These are phyloP conservation scores for Rubus idaeus DNA, from an alignment of 306 rosid species.

Conservation along the genomic window DNA sequence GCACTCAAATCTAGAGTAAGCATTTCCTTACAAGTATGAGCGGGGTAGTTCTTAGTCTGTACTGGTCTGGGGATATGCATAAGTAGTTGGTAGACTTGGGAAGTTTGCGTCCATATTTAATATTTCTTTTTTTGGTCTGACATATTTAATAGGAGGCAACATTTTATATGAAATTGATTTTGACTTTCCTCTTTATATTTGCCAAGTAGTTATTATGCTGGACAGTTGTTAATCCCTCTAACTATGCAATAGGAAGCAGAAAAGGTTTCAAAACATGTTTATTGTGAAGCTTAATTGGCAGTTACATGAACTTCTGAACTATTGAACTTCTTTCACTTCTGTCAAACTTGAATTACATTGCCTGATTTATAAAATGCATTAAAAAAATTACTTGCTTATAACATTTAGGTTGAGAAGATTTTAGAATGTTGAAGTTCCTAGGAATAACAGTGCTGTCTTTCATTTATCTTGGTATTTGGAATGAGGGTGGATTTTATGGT, in stretches of 20 bases:
- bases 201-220: slow-evolving; percentile 20
- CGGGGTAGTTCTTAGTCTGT: background rate
- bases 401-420: background rate
- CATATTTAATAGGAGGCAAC: background rate
- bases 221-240: slow-evolving; percentile 17
- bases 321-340: slow-evolving; percentile 3
- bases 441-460: background rate
- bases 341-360: slow-evolving; percentile 6
- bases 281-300: background rate
- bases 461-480: slow-evolving; percentile 3
- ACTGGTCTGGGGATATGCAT: background rate
- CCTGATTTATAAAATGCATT: background rate
- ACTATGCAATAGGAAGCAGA: slow-evolving; percentile 16
- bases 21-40: slow-evolving; percentile 5
- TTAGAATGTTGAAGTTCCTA: background rate
- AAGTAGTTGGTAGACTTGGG: slow-evolving; percentile 10
- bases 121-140: no score
- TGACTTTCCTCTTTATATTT: background rate
- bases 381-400: background rate
- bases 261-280: slow-evolving; percentile 3
- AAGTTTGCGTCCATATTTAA: background rate
- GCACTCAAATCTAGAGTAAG: slow-evolving; percentile 88
- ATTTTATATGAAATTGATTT: slow-evolving; percentile 7
- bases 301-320: background rate
- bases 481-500: slow-evolving; percentile 6